Evolutionary conservation across 2,329 filamentous ascomycete genomes (phyloP).

Genomic region (Aureobasidium sp.): DNA sequence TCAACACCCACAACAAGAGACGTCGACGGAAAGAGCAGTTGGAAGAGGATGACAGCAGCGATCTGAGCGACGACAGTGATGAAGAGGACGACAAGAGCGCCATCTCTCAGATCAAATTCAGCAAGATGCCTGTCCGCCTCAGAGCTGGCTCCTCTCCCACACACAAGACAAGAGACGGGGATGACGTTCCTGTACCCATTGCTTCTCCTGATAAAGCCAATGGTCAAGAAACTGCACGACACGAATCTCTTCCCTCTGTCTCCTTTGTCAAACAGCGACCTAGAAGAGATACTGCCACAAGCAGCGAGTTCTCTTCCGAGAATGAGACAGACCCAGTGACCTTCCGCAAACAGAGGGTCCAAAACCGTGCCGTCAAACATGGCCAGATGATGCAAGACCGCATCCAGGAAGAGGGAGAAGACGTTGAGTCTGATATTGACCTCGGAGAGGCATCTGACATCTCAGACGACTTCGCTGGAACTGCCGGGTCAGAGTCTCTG

Average conservation of each 20-base stretch:
- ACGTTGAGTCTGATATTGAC: conserved; percentile 29
- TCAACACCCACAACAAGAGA: conserved; percentile 56
- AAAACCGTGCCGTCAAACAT: conserved; percentile 47
- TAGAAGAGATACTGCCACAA: conserved; percentile 69
- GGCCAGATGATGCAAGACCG: conserved; percentile 48
- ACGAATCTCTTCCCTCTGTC: conserved; percentile 65
- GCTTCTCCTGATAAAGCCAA: conserved; percentile 48
- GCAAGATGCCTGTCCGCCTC: conserved; percentile 84
- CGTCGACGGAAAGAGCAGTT: conserved; percentile 65
- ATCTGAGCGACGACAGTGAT: conserved; percentile 77
- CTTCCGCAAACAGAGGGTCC: conserved; percentile 52
- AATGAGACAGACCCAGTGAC: conserved; percentile 66
- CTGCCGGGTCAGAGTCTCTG: conserved; percentile 61
- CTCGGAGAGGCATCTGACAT: conserved; percentile 33
- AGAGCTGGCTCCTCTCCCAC: conserved; percentile 85
- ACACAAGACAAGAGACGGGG: conserved; percentile 56
- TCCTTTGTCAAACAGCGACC: conserved; percentile 57
- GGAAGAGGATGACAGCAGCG: conserved; percentile 80
- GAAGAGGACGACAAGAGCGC: conserved; percentile 63
- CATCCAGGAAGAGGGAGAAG: conserved; percentile 41
- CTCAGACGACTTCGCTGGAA: conserved; percentile 55
- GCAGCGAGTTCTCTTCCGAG: conserved; percentile 76
- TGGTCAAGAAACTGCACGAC: conserved; percentile 38
- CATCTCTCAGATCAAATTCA: conserved; percentile 87
- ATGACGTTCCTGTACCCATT: conserved; percentile 45